Evolutionary conservation across 73 alveolate genomes (phyloP), one percentile per base, ranked within the genome.

Genomic region (Paramecium sonneborni): DNA sequence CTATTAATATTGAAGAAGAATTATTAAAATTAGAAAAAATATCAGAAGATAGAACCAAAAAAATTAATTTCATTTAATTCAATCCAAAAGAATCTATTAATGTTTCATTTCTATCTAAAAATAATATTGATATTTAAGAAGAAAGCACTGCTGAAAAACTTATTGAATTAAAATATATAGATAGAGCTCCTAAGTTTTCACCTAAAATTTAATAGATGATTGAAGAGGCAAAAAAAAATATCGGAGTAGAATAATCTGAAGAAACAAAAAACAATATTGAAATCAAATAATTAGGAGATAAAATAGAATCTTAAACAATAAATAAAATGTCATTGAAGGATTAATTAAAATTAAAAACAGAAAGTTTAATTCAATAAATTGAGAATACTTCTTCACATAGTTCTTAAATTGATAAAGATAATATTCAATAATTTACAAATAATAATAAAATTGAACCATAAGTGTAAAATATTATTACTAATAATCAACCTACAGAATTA

Each of bases 151-250:
- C 90, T 43, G 90, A 79, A 79, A 30, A 79, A 79, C 30, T 79
- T 2, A 44, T 79, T 34, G 74, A 79, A 30, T 79, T 79, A 44
- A 79, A 79, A 34, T 30, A 32, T 43, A 41, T 79, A n/a, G 90
- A 79, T 39, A 79, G 90, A 46, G 90, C 74, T 26, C 90, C 69
- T 21, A 79, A 79, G 32, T 79, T 79, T 12, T 79, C 90, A 23
- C 76, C 69, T 23, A 79, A 79, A 20, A 24, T 79, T 21, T 26
- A 79, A 24, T 20, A 79, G n/a, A 79, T 79, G 72, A 4, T 79
- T 79, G 90, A 79, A 20, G 69, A 79, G 41, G 90, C 90, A 0
- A 79, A 79, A 41, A 30, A 41, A 28, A 62, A 62, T 23, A 62
- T 62, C 6, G 84, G 24, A 62, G 44, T 32, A 23, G 84, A 62